Evolutionary conservation across 371 early-diverging fungal genomes (phyloP).

Genomic region (Haplosporangium sp.): DNA sequence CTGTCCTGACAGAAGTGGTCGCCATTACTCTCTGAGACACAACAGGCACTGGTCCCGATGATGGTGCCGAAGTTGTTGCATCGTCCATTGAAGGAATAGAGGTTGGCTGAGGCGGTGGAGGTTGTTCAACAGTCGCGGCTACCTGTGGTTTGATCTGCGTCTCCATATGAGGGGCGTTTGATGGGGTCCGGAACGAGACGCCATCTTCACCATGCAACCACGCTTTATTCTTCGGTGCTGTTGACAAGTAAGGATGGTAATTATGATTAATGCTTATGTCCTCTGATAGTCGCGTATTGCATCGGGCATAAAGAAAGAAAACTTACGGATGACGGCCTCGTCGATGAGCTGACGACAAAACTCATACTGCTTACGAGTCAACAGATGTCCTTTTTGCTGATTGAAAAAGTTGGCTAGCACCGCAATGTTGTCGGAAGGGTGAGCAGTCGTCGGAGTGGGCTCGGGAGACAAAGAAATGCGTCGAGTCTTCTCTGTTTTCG

Average conservation of each 20-base stretch:
- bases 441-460: neutral
- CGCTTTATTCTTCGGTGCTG: neutral
- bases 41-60: neutral
- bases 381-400: constrained; percentile 15
- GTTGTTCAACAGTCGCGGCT: neutral
- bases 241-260: neutral
- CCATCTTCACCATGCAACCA: constrained; percentile 11
- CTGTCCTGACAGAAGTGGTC: neutral
- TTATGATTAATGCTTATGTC: neutral
- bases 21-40: neutral
- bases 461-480: neutral
- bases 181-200: constrained; percentile 7
- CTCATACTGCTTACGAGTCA: constrained; percentile 30
- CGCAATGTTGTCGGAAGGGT: constrained; percentile 15
- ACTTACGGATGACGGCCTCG: constrained; percentile 35
- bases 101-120: neutral
- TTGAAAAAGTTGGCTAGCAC: constrained; percentile 36
- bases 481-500: constrained; percentile 5
- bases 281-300: neutral
- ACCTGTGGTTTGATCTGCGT: neutral
- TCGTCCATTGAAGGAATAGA: no score
- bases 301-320: neutral
- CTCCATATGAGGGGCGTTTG: neutral
- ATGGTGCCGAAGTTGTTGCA: neutral
- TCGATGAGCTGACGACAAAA: constrained; percentile 26